These are phyloP conservation scores for Ceratobasidium sp. DNA, from an alignment of 1,284 basidiomycete genomes.

Conservation along the genomic window DNA sequence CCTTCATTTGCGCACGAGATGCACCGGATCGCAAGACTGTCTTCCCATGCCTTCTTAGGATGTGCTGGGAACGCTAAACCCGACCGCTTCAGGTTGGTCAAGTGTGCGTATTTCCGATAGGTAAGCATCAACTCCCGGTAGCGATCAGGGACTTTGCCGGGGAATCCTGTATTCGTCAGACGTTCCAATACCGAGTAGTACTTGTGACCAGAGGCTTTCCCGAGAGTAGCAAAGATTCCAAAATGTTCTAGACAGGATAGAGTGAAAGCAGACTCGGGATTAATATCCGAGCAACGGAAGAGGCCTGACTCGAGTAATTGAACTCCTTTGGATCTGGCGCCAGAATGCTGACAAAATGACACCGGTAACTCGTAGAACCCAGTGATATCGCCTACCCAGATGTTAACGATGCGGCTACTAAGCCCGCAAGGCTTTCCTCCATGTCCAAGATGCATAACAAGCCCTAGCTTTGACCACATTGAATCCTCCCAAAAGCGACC, in stretches of 20 bases:
- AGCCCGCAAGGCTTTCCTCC: slow-evolving; percentile 4
- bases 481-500: not conserved
- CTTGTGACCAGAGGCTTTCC: not conserved
- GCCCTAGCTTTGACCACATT: not conserved
- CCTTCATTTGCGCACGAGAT: not conserved
- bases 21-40: not conserved
- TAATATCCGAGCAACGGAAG: not conserved
- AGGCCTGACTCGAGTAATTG: not conserved
- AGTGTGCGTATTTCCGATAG: not conserved
- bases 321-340: not conserved
- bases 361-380: not conserved
- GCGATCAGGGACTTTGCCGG: not conserved
- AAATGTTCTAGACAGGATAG: not conserved
- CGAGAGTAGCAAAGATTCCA: not conserved
- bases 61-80: not conserved
- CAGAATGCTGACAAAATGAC: not conserved
- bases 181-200: not conserved
- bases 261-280: not conserved
- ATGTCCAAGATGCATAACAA: slow-evolving; percentile 14
- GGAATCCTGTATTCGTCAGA: not conserved
- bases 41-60: not conserved
- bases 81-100: not conserved
- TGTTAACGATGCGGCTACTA: not conserved
- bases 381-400: not conserved
- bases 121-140: not conserved